Conservation (phyloP, 345 rosid species). For the Citrus trifoliata region DNA sequence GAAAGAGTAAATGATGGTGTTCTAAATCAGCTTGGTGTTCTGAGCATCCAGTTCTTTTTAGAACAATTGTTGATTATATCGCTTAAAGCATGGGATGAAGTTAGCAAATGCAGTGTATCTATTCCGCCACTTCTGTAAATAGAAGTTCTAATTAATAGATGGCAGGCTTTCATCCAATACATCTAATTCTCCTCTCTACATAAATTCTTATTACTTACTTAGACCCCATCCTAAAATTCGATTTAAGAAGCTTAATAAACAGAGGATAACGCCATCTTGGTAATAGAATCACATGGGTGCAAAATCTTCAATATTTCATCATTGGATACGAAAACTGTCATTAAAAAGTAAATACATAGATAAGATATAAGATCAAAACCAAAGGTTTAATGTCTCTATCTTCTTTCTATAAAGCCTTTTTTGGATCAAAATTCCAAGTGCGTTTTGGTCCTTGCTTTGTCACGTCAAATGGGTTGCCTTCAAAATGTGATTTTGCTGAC, state of each 20-base stretch:
- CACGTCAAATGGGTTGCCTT: not conserved
- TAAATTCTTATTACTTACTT: not conserved
- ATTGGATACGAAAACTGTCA: not conserved
- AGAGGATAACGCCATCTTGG: not conserved
- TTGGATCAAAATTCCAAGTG: not conserved
- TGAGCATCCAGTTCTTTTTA: not conserved
- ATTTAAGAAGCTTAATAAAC: not conserved
- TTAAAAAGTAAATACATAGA: not conserved
- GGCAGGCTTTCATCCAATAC: not conserved
- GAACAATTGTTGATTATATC: not conserved
- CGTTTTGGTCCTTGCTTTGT: constrained; percentile 7
- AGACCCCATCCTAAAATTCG: not conserved
- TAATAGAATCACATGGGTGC: not conserved
- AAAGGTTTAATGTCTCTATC: not conserved
- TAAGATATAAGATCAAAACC: not conserved
- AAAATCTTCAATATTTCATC: not conserved
- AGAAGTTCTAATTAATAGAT: not conserved
- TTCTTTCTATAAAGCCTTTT: not conserved
- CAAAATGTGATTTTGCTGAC: not conserved
- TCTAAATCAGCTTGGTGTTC: not conserved
- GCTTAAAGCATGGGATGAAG: not conserved
- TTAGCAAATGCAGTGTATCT: not conserved
- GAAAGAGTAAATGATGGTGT: not conserved
- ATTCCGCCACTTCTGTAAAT: not conserved
- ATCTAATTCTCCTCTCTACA: not conserved